These are phyloP conservation scores for Candida germanica DNA, from an alignment of 805 yeast genomes.

Conservation along the genomic window DNA sequence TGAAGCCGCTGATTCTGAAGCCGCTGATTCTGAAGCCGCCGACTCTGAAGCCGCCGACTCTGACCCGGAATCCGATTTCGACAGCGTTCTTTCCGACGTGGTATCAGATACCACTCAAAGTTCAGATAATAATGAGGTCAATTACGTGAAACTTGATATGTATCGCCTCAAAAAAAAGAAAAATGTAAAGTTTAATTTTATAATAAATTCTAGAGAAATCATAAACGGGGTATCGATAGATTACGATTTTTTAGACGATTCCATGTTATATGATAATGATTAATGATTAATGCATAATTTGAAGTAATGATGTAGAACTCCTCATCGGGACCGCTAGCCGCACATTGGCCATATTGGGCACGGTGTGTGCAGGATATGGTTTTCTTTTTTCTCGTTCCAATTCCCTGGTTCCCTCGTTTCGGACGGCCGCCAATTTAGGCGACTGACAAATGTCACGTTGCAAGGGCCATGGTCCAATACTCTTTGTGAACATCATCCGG, in stretches of 20 bases:
- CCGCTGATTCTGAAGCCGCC: background rate
- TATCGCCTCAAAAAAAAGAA: conserved; percentile 6
- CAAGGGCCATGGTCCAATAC: too few species aligned
- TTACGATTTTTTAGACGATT: conserved; percentile 39
- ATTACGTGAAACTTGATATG: background rate
- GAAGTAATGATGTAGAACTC: too few species aligned
- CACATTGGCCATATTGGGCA: too few species aligned
- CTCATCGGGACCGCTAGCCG: background rate
- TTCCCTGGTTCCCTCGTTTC: too few species aligned
- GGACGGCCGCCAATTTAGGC: too few species aligned
- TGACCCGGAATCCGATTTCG: conserved; percentile 5
- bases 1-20: background rate
- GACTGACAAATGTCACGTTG: too few species aligned
- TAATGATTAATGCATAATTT: conserved; percentile 6
- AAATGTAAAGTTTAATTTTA: conserved; percentile 41
- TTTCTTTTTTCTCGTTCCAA: too few species aligned
- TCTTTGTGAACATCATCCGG: too few species aligned
- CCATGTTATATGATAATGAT: conserved; percentile 7
- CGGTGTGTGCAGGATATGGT: too few species aligned
- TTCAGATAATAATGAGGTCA: background rate
- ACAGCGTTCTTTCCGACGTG: conserved; percentile 4
- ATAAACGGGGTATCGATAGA: conserved; percentile 43
- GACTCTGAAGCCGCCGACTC: background rate
- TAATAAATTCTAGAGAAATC: conserved; percentile 44
- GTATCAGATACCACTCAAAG: background rate